Evolutionary conservation across 2,329 filamentous ascomycete species (phyloP), one percentile per base, ranked within the genome.

Genomic region (Epichloe glyceriae): DNA sequence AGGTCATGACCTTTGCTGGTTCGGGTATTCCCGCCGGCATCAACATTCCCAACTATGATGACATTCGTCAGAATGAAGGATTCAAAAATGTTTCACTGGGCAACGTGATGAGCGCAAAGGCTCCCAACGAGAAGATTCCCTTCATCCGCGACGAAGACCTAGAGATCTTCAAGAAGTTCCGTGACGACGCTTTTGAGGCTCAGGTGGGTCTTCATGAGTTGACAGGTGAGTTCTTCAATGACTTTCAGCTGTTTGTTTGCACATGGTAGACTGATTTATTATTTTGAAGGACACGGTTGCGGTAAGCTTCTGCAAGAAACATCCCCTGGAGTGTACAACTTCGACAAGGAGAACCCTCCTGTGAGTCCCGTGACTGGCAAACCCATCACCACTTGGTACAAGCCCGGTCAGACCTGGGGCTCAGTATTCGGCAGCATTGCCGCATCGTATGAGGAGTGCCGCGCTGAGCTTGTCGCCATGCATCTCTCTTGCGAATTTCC

Each of bases 151-250:
- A 86, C 2, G 75, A 79, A 43, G 91, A 97, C 60, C 74, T 93
- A 20, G 79, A 80, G 2, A 64, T 95, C 4, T 97, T 85, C 67
- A 79, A 85, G 59, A 85, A 86, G 62, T 89, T 88, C 67, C 86
- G 88, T 11, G 90, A 96, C 60, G 78, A 80, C 6, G 84, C 91
- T 0, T 97, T 97, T 60, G 91, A 97, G 67, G 88, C 96, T 2
- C 90, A 97, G 69, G 91, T 98, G 46, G 91, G 90, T 22, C 83
- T 97, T 19, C 91, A 97, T 67, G 90, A 96, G 65, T 80, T 96
- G 48, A 81, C 71, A 62, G 76, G 70, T 71, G 58, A 53, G 62
- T 57, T 6, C 1, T 41, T 7, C 37, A 17, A 3, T 22, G 10
- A 30, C 6, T 26, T 40, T 4, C 5, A 14, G 34, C 33, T 3